These are phyloP conservation scores for Byssoonygena ceratinophila DNA, from an alignment of 2,329 filamentous ascomycete species.

Conservation along the genomic window DNA sequence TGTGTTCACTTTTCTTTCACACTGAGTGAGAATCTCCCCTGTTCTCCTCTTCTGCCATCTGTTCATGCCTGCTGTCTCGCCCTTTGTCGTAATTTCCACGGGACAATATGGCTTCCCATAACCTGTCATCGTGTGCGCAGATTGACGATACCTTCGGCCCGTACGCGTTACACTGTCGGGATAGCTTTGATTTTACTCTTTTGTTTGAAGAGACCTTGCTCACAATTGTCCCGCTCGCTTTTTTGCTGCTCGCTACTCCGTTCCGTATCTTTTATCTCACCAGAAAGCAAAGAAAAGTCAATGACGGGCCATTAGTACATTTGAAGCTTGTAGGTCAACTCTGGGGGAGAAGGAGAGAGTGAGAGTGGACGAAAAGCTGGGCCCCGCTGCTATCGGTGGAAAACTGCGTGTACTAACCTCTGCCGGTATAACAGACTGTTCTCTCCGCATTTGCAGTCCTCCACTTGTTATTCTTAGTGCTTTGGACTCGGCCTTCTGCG, in stretches of 20 bases:
- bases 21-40: not conserved
- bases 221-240: slow-evolving; percentile 27
- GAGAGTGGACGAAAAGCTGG: too few species aligned
- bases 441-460: slow-evolving; percentile 27
- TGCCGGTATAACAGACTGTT: slow-evolving; percentile 19
- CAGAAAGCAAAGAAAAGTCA: slow-evolving; percentile 29
- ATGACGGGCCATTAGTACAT: slow-evolving; percentile 23
- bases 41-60: slow-evolving; percentile 14
- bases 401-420: slow-evolving; percentile 3
- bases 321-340: slow-evolving; percentile 29
- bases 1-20: slow-evolving; percentile 1
- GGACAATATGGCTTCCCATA: slow-evolving; percentile 23
- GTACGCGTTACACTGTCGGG: slow-evolving; percentile 28
- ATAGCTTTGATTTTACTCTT: slow-evolving; percentile 37
- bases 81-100: slow-evolving; percentile 4
- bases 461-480: slow-evolving; percentile 30
- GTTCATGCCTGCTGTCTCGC: slow-evolving; percentile 16
- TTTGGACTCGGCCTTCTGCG: slow-evolving; percentile 29
- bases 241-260: slow-evolving; percentile 29
- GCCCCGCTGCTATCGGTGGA: not conserved
- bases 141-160: slow-evolving; percentile 30
- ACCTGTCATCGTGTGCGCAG: slow-evolving; percentile 22
- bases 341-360: not conserved
- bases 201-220: slow-evolving; percentile 39
- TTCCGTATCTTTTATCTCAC: slow-evolving; percentile 30